A percentile compares a stretch with the other conserved stretches of the same genome.
Evolutionary conservation across 257 asterid species (phyloP).

Genomic region (Fraxinus quadrangulata): DNA sequence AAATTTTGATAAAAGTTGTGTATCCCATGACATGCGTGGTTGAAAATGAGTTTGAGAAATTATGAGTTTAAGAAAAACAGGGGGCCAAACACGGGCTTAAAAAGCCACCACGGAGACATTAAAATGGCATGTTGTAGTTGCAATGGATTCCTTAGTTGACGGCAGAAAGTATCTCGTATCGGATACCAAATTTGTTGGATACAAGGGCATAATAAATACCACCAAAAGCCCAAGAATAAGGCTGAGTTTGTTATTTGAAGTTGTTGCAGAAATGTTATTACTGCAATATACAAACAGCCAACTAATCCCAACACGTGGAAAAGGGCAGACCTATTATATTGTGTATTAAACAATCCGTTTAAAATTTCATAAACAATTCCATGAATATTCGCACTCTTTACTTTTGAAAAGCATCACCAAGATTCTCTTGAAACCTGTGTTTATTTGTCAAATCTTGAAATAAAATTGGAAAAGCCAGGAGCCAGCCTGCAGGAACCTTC

Average conservation of each 20-base stretch:
- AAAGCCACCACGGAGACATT: background rate
- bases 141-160: background rate
- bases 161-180: background rate
- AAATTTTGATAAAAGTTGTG: too few species aligned
- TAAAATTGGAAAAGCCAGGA: background rate
- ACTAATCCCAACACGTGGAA: background rate
- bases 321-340: background rate
- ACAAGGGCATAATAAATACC: background rate
- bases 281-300: background rate
- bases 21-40: too few species aligned
- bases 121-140: background rate
- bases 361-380: constrained; percentile 1
- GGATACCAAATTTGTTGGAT: background rate
- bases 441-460: constrained; percentile 13
- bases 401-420: background rate
- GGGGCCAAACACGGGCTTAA: background rate
- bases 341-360: background rate
- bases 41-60: too few species aligned
- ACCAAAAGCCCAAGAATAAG: background rate
- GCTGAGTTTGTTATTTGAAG: background rate
- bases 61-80: too few species aligned
- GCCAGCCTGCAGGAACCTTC: background rate
- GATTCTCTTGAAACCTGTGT: background rate
- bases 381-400: background rate
- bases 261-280: background rate